Evolutionary conservation across 306 rosid genomes (phyloP).

Genomic region (Rosa chinensis): DNA sequence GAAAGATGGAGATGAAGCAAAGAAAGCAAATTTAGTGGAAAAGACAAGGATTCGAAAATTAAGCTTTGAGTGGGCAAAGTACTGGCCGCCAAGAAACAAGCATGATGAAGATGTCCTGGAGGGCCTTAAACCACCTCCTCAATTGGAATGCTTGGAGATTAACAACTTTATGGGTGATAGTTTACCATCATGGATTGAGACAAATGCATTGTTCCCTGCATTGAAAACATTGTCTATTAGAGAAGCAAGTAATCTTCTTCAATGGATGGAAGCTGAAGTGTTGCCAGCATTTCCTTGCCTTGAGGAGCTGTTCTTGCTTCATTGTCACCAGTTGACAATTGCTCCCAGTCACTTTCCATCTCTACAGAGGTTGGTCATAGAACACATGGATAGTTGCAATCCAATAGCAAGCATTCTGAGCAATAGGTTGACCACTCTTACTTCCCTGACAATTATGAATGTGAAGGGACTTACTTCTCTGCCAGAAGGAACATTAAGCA

Average conservation of each 20-base stretch:
- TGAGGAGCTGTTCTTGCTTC: not conserved
- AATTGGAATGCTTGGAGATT: not conserved
- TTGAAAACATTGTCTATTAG: not conserved
- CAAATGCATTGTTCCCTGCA: not conserved
- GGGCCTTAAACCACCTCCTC: not conserved
- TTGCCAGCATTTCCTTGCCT: conserved; percentile 3
- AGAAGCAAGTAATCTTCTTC: not conserved
- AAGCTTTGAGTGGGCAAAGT: not conserved
- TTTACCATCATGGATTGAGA: not conserved
- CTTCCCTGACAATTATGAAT: not conserved
- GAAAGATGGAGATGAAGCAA: not conserved
- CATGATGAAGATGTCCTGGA: not conserved
- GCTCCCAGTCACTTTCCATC: conserved; percentile 8
- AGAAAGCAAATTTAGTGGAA: not conserved
- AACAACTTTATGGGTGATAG: not conserved
- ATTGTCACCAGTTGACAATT: not conserved
- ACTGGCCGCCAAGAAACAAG: not conserved
- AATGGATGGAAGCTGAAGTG: not conserved
- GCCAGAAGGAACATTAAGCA: not conserved
- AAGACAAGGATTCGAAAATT: not conserved
- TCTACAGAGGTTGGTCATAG: not conserved
- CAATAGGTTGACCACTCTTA: not conserved
- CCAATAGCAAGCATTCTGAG: not conserved
- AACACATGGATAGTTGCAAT: not conserved
- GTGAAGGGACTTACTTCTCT: not conserved